Evolutionary conservation across 306 rosid species (phyloP).

Genomic region (Acacia acuminata): DNA sequence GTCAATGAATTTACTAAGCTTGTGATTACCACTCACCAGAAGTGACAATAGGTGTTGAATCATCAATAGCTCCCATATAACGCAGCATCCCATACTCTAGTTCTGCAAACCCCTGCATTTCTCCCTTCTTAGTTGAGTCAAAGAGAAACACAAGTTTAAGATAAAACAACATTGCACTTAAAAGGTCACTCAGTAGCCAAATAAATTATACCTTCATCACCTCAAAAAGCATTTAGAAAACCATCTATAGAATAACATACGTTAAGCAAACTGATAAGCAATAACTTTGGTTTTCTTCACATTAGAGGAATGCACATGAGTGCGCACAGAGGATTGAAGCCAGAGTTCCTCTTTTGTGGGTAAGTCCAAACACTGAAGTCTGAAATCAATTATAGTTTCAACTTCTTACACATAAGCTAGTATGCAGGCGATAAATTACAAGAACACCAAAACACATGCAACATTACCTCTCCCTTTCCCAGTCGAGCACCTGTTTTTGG

Average conservation of each 20-base stretch:
- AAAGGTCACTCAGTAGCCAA: slow-evolving; percentile 9
- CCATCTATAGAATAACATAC: background rate
- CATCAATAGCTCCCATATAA: slow-evolving; percentile 84
- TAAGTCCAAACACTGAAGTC: background rate
- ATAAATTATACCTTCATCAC: slow-evolving; percentile 17
- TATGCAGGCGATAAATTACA: background rate
- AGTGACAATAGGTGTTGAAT: slow-evolving; percentile 79
- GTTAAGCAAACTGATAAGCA: slow-evolving; percentile 1
- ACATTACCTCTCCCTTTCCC: slow-evolving; percentile 89
- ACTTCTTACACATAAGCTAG: background rate
- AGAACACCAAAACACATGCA: slow-evolving; percentile 17
- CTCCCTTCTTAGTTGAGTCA: slow-evolving; percentile 10
- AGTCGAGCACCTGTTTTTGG: slow-evolving; percentile 87
- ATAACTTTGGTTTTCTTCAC: background rate
- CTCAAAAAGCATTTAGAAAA: slow-evolving; percentile 11
- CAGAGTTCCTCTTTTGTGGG: background rate
- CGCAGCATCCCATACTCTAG: slow-evolving; percentile 92
- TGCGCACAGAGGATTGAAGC: background rate
- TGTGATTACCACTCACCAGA: slow-evolving; percentile 52
- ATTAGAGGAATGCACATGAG: background rate
- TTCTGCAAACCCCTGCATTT: slow-evolving; percentile 86
- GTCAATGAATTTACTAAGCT: slow-evolving; percentile 7
- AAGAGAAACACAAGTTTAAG: slow-evolving; percentile 29
- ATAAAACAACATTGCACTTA: background rate
- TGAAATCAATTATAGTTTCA: background rate